Conservation (phyloP, 345 rosid species). For the Sapria himalayana region DNA sequence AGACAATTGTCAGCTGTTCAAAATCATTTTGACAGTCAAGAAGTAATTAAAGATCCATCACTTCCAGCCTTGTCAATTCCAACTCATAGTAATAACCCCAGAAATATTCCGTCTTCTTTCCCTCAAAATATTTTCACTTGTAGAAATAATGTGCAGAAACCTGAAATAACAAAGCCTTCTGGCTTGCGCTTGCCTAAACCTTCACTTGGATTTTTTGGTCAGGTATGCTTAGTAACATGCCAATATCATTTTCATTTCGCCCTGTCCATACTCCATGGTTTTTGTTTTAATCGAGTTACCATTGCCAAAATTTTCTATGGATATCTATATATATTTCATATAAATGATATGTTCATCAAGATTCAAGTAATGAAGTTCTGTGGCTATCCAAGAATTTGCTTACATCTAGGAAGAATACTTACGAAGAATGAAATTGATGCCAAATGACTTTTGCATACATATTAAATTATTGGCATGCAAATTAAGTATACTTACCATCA, state of each 20-base stretch:
- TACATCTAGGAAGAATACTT: no score
- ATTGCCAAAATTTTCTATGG: no score
- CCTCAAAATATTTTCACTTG: slow-evolving; percentile 13
- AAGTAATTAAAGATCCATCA: slow-evolving; percentile 15
- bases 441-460: no score
- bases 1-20: slow-evolving; percentile 15
- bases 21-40: slow-evolving; percentile 12
- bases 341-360: no score
- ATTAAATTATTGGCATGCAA: no score
- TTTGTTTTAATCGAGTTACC: neutral
- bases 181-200: slow-evolving; percentile 88
- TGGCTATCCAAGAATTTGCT: no score
- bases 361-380: no score
- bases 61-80: slow-evolving; percentile 13
- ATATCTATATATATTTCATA: no score
- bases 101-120: slow-evolving; percentile 12
- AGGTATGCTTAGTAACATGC: slow-evolving; percentile 21
- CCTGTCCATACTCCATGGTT: neutral
- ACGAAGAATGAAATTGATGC: no score
- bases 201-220: slow-evolving; percentile 58
- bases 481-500: no score
- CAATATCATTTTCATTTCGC: neutral
- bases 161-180: slow-evolving; percentile 37
- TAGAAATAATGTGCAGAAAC: slow-evolving; percentile 13
- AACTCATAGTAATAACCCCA: slow-evolving; percentile 10